Percentiles rank a stretch among this genome's conserved stretches.
Evolutionary conservation across 257 asterid species (phyloP).

Genomic region (Solanum ossicruentum): DNA sequence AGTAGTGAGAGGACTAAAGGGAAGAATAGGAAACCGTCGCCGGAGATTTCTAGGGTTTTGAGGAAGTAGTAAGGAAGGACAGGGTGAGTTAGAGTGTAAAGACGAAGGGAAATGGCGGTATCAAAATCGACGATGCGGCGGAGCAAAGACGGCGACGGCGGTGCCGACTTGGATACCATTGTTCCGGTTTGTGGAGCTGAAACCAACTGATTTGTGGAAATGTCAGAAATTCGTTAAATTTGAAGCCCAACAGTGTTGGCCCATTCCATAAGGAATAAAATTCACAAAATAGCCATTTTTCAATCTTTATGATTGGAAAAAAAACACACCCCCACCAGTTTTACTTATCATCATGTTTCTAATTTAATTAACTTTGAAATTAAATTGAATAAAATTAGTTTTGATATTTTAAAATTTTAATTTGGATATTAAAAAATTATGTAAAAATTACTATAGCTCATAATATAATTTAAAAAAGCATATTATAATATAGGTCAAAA

Average conservation of each 20-base stretch:
- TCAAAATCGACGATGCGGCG: slow-evolving; percentile 42
- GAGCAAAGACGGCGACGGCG: slow-evolving; percentile 24
- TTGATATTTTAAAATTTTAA: no score
- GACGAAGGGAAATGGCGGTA: slow-evolving; percentile 50
- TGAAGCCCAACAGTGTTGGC: neutral
- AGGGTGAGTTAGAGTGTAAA: slow-evolving; percentile 60
- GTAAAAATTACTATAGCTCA: no score
- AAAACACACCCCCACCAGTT: no score
- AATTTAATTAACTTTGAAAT: no score
- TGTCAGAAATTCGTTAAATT: neutral
- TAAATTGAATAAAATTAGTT: no score
- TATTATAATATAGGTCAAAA: no score
- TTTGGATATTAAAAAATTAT: no score
- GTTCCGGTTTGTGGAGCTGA: neutral
- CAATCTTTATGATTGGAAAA: neutral
- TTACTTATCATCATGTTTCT: no score
- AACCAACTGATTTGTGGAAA: neutral
- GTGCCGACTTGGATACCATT: slow-evolving; percentile 15
- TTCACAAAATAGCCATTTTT: neutral
- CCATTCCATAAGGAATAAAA: neutral
- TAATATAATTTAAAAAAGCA: no score
- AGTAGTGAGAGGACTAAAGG: slow-evolving; percentile 51
- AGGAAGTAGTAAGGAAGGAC: slow-evolving; percentile 54
- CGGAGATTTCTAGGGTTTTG: slow-evolving; percentile 79
- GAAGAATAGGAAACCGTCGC: slow-evolving; percentile 91